phyloP scores from a whole-genome alignment of 371 early-diverging fungal species.

The Umbelopsis sp. region DNA sequence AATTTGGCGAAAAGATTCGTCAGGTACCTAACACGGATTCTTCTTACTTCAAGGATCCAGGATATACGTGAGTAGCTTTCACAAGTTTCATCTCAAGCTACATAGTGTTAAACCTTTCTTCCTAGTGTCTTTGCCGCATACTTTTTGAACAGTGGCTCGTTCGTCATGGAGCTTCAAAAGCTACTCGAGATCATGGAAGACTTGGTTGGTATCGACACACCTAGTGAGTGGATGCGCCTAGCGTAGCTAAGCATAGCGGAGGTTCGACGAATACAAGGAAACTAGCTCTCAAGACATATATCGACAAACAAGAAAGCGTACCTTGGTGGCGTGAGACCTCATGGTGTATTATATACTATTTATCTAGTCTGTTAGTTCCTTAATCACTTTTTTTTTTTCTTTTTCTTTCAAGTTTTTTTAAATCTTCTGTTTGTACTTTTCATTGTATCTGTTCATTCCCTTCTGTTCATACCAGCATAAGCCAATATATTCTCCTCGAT shows the following conservation, averaged over 20 bases:
- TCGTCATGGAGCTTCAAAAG: constrained; percentile 37
- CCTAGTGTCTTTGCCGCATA: constrained; percentile 29
- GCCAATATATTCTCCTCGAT: too few relatives aligned
- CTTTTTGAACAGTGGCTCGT: constrained; percentile 36
- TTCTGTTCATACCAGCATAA: too few relatives aligned
- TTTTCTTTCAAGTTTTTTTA: too few relatives aligned
- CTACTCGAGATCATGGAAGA: constrained; percentile 31
- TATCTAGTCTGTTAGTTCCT: too few relatives aligned
- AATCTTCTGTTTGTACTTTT: too few relatives aligned
- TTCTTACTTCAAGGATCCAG: neutral
- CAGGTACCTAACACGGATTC: neutral
- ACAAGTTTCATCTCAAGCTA: neutral
- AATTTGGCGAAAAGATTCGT: constrained; percentile 3
- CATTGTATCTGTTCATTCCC: too few relatives aligned
- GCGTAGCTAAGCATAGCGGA: neutral
- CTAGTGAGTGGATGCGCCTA: constrained; percentile 36
- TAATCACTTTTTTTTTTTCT: too few relatives aligned
- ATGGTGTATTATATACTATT: too few relatives aligned
- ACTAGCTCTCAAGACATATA: too few relatives aligned
- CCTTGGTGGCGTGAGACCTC: too few relatives aligned
- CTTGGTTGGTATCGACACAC: constrained; percentile 46
- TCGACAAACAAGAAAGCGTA: too few relatives aligned
- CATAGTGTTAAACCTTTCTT: neutral
- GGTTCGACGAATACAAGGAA: too few relatives aligned
- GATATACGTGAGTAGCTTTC: neutral